Conservation (phyloP, 352 stramenopile species). For the Phytophthora uliginosa region DNA sequence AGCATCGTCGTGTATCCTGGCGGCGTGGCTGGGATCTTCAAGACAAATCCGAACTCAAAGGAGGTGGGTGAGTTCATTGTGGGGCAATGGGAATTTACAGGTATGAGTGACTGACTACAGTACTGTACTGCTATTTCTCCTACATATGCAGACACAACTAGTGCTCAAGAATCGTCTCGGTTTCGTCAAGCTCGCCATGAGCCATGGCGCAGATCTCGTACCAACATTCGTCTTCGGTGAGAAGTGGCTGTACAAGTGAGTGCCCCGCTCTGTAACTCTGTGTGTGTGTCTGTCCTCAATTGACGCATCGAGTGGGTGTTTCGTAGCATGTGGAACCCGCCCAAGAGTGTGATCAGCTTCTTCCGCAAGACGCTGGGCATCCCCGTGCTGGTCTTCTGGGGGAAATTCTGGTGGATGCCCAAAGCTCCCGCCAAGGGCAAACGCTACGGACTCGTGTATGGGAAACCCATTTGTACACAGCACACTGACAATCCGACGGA, state of each 20-base stretch:
- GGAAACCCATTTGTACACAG: slow-evolving; percentile 61
- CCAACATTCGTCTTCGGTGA: slow-evolving; percentile 63
- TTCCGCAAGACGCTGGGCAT: slow-evolving; percentile 69
- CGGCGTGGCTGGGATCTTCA: slow-evolving; percentile 55
- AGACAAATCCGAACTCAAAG: slow-evolving; percentile 56
- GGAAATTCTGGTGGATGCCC: slow-evolving; percentile 78
- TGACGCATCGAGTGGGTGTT: background rate
- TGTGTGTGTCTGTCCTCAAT: background rate
- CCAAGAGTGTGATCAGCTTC: slow-evolving; percentile 53
- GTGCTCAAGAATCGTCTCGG: slow-evolving; percentile 54
- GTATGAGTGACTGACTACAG: background rate
- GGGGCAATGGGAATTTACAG: no score
- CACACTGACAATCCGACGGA: slow-evolving; percentile 56
- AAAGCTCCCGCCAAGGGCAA: slow-evolving; percentile 57
- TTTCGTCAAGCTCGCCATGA: slow-evolving; percentile 59
- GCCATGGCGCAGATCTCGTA: slow-evolving; percentile 53
- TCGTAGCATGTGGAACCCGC: slow-evolving; percentile 64
- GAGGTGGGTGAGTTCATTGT: slow-evolving; percentile 32
- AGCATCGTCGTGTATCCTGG: slow-evolving; percentile 62
- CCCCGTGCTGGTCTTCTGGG: slow-evolving; percentile 80
- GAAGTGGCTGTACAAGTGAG: slow-evolving; percentile 66
- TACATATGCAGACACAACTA: slow-evolving; percentile 34
- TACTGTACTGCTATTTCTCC: no score
- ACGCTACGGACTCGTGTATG: slow-evolving; percentile 70
- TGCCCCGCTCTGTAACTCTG: background rate